These are phyloP conservation scores for Penicillium decumbens DNA, from an alignment of 2,329 filamentous ascomycete species.

Conservation along the genomic window DNA sequence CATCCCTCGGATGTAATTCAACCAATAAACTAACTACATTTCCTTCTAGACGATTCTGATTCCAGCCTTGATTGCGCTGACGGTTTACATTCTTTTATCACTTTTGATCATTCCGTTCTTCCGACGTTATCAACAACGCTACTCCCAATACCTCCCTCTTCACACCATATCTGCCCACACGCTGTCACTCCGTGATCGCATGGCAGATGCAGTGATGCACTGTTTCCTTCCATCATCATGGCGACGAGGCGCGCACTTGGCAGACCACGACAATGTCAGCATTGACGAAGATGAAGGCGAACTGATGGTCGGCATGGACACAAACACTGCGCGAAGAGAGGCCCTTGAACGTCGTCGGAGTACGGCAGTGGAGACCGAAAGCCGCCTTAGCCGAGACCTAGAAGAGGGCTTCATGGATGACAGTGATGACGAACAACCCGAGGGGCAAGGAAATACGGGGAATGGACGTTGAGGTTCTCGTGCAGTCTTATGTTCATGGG, in stretches of 20 bases:
- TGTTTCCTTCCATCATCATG: slow-evolving; percentile 43
- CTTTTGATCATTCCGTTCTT: slow-evolving; percentile 65
- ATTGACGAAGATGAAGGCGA: slow-evolving; percentile 65
- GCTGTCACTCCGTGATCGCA: slow-evolving; percentile 50
- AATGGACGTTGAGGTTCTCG: slow-evolving; percentile 14
- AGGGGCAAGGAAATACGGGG: slow-evolving; percentile 27
- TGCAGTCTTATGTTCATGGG: slow-evolving; percentile 6
- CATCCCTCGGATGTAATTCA: not conserved
- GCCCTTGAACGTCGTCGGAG: slow-evolving; percentile 43
- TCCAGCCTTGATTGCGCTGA: slow-evolving; percentile 65
- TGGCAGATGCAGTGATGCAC: slow-evolving; percentile 41
- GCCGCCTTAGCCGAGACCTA: slow-evolving; percentile 71
- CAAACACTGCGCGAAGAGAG: slow-evolving; percentile 47
- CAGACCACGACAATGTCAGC: slow-evolving; percentile 51
- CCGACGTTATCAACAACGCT: slow-evolving; percentile 65
- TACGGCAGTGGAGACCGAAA: slow-evolving; percentile 38
- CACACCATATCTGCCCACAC: slow-evolving; percentile 51
- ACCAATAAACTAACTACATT: slow-evolving; percentile 3
- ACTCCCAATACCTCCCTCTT: slow-evolving; percentile 69
- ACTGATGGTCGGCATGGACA: slow-evolving; percentile 49
- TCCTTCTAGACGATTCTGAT: slow-evolving; percentile 60
- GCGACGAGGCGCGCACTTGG: slow-evolving; percentile 42
- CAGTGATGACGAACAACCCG: slow-evolving; percentile 60
- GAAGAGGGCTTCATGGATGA: slow-evolving; percentile 72
- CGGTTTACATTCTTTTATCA: slow-evolving; percentile 62